Base-by-base conservation (phyloP, 2,329 filamentous ascomycete genomes). In the Neurospora crassa region DNA sequence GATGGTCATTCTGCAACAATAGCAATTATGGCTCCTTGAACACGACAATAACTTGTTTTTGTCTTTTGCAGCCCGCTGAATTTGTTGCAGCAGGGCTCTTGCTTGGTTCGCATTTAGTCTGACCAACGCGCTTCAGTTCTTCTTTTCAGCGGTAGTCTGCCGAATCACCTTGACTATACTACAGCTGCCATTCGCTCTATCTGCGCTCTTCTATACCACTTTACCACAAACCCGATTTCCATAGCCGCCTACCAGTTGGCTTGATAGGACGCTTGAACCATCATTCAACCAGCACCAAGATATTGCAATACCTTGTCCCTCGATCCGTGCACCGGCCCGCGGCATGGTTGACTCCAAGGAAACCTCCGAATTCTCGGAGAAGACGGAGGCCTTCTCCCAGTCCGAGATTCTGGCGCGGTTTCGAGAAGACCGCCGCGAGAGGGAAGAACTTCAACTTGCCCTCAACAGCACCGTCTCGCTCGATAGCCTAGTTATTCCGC, bases 381-480 rank as follows among this genome's bases (percentile, higher is more conserved):
- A 83, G 79, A 89, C 87, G 67, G 86, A 89, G 79, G 85, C 86
- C 11, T 87, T 88, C 75, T 86, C 87, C 11, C 82, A 87, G 74
- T 84, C 85, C 68, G 86, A 89, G 78, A 83, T 88, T 73, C 83
- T 87, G 69, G 79, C 83, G 37, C 84, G 86, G 20, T 79, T 87
- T 72, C 81, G 80, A 72, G 79, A 78, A 75, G 80, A 87, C 70
- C 81, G 82, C 67, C 53, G 53, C 24, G 24, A 11, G 29, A 81
- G 84, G 71, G 83, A 85, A 71, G 83, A 83, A 73, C 77, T 82
- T 73, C 78, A 79, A 67, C 78, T 81, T 68, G 74, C 78, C 34
- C 79, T 81, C 63, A 78, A 80, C 73, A 82, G 82, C 73, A 80
- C 81, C 37, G 82, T 88, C n/a, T 84, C 86, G 34, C 81, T 89